Evolutionary conservation across 108 stramenopile species (phyloP).

Genomic region (Discostella pseudostelligera): DNA sequence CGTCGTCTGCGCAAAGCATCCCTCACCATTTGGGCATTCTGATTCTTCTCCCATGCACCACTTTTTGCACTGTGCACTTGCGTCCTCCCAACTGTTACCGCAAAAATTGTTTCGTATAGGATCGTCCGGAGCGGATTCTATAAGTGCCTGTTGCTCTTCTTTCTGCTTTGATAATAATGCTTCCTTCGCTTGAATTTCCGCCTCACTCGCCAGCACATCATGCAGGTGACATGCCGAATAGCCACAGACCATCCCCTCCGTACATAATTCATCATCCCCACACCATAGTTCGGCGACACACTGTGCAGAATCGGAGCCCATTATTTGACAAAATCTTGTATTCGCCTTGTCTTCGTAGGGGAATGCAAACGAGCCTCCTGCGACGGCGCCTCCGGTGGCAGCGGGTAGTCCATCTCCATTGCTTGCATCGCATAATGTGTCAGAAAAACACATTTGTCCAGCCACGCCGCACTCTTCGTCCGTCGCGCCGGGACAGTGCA

Average conservation of each 20-base stretch:
- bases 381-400: neutral
- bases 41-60: slow-evolving; percentile 24
- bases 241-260: neutral
- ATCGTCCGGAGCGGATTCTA: neutral
- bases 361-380: neutral
- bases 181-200: neutral
- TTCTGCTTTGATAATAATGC: neutral
- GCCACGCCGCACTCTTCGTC: slow-evolving; percentile 33
- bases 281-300: neutral
- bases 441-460: slow-evolving; percentile 3
- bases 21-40: slow-evolving; percentile 12
- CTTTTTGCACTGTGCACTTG: slow-evolving; percentile 14
- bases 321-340: slow-evolving; percentile 14
- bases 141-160: neutral
- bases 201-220: neutral
- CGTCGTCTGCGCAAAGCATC: slow-evolving; percentile 38
- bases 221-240: neutral
- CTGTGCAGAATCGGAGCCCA: slow-evolving; percentile 4
- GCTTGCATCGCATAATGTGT: neutral
- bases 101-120: slow-evolving; percentile 28
- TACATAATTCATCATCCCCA: neutral
- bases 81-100: slow-evolving; percentile 37
- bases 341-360: slow-evolving; percentile 6
- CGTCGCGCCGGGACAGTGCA: slow-evolving; percentile 31
- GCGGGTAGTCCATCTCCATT: neutral